Base-by-base conservation (phyloP, 352 stramenopile species). In the Aphanomyces euteiches region DNA sequence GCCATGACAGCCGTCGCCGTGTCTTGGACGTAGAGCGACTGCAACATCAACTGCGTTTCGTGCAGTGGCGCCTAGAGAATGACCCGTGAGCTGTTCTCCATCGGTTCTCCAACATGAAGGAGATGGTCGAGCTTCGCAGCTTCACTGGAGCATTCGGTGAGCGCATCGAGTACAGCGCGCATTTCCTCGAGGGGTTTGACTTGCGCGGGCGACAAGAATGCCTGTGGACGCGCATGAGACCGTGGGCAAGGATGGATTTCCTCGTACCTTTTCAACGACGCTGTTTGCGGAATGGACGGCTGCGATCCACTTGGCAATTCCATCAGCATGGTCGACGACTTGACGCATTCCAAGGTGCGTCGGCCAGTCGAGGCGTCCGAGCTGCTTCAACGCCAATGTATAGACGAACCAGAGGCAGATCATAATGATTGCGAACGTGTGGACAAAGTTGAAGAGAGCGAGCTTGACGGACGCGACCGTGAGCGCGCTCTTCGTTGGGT, bases 391-490 rank as follows among this genome's bases (percentile, higher is more conserved):
- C 3, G 41, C 59, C 15, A 82, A 60, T 4, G 72, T 19, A n/a
- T 69, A 34, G 1, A 85, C 34, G 34, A 72, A 77, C 8, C 50
- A 67, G 5, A 69, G 39, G 15, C 37, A 37, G 1, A 66, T 15
- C 6, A 66, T 6, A 13, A 66, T 19, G 13, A 53, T 37, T 7
- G 15, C 57, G 4, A 40, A 48, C 1, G 57, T 53, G 68, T 91
- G 88, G n/a, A 89, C 37, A 43, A 83, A 83, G 2, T 54, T 71
- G 12, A 91, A 47, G 5, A 75, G 83, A 13, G 77, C 64, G 8
- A 74, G 79, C 68, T 89, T 77, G 4, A 80, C 77, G 4, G 84
- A 88, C 19, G 82, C 75, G 0, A 91, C 84, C 6, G 82, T 91
- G 12, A 91, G 75, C 8, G 82, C 82, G 41, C 82, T 91, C 6